Evolutionary conservation across 2,329 filamentous ascomycete genomes (phyloP), one percentile per base, ranked within the genome.

Genomic region (Cryoendolithus antarcticus): DNA sequence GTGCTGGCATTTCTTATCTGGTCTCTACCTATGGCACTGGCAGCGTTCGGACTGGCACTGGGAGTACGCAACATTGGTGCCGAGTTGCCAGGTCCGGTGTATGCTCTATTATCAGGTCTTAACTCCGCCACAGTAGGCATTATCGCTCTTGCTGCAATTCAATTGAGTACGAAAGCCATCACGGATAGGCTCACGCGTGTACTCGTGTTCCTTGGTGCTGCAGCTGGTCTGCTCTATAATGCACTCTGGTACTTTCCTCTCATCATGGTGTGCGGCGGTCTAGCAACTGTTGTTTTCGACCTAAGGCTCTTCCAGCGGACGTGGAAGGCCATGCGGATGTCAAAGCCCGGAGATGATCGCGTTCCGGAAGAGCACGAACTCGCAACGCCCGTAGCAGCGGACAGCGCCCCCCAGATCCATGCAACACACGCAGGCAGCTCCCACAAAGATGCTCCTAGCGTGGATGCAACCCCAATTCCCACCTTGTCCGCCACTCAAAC

Each of bases 191-290:
- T 81, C 3, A 78, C 80, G 0, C 63, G 80, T 1, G 61, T 78
- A 0, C 48, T 85, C 1, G 74, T 86, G 0, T 77, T 83, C 9
- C 50, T 78, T 4, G 71, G 72, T 2, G 81, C 66, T 1, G 66
- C 70, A 5, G 79, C 77, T 0, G 82, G 80, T 0, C 59, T 86
- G 46, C 65, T 81, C 36, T 85, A 85, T 48, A 83, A 76, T 37
- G 74, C 79, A 0, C 59, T 86, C 0, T 86, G 81, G 82, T 86
- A 82, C 47, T 86, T 84, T 33, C 82, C 82, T 0, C 50, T 75
- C 0, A 52, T 86, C 2, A 77, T 85, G 58, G 48, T 70, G 0
- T 45, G 65, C 1, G 72, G 69, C 0, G 80, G 78, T 0, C 8
- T 67, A 2, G 55, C 59, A 0, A 72, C 74, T 0, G 56, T 76